These are phyloP conservation scores for Babesia sp. DNA, from an alignment of 169 alveolate genomes.

Conservation along the genomic window DNA sequence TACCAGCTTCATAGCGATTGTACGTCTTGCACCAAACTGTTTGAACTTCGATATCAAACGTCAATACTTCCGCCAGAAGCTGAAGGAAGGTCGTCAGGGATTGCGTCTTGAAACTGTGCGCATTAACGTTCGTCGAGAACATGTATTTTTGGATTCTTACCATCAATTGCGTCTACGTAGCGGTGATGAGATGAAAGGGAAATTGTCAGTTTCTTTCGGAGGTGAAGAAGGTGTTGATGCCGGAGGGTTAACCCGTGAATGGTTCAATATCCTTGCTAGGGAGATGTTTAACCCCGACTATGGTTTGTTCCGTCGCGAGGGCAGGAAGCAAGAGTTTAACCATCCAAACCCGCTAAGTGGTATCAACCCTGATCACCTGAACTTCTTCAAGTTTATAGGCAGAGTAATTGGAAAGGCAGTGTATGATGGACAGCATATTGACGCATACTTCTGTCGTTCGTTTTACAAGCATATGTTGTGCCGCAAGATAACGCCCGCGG, in stretches of 20 bases:
- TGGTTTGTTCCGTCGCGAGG: constrained; percentile 90
- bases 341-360: constrained; percentile 95
- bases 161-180: constrained; percentile 85
- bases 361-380: constrained; percentile 93
- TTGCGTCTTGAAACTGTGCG: constrained; percentile 75
- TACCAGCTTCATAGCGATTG: constrained; percentile 80
- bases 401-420: constrained; percentile 97
- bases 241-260: constrained; percentile 99
- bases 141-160: constrained; percentile 93
- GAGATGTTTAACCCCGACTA: constrained; percentile 99
- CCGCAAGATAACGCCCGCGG: constrained; percentile 92
- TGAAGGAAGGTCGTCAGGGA: constrained; percentile 77
- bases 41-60: constrained; percentile 96
- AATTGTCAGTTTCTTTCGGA: constrained; percentile 89
- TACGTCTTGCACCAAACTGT: constrained; percentile 88
- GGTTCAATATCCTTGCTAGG: constrained; percentile 94
- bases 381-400: constrained; percentile 97
- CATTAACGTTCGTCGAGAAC: constrained; percentile 90
- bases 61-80: constrained; percentile 89
- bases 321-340: constrained; percentile 88
- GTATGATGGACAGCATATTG: constrained; percentile 94
- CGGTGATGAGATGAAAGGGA: constrained; percentile 94
- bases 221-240: constrained; percentile 99
- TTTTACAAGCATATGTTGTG: constrained; percentile 97
- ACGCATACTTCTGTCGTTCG: constrained; percentile 97